Conservation (phyloP, 2,329 filamentous ascomycete species). For the Triangularia verruculosa region DNA sequence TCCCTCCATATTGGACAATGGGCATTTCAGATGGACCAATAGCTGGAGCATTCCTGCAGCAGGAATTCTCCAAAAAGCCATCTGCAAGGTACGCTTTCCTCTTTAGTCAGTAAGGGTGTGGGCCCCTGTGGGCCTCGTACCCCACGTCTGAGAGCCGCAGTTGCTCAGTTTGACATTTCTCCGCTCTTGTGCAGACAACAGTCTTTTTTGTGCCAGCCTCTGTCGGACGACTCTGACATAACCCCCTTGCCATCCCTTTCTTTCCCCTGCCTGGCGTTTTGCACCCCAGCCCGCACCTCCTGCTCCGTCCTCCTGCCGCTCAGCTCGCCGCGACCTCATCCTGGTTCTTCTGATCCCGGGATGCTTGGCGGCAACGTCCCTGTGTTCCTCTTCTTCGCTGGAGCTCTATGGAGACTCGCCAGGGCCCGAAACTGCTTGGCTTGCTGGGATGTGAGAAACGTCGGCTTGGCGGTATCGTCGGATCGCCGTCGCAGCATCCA, state of each 20-base stretch:
- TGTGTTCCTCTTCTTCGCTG: slow-evolving; percentile 4
- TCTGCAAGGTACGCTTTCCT: slow-evolving; percentile 18
- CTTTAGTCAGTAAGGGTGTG: slow-evolving; percentile 1
- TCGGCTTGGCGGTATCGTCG: slow-evolving; percentile 36
- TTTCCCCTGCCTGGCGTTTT: slow-evolving; percentile 39
- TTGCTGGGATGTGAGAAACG: slow-evolving; percentile 38
- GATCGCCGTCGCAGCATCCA: slow-evolving; percentile 24
- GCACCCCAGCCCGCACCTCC: slow-evolving; percentile 26
- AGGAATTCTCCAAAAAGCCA: background rate
- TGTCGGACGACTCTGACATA: slow-evolving; percentile 27
- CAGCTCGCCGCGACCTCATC: slow-evolving; percentile 9
- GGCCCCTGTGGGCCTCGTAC: background rate
- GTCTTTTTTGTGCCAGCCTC: slow-evolving; percentile 9
- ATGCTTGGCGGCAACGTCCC: slow-evolving; percentile 24
- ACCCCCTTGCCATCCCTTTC: slow-evolving; percentile 26
- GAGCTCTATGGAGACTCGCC: slow-evolving; percentile 5
- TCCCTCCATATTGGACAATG: background rate
- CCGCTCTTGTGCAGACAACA: background rate
- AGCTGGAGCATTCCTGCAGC: background rate
- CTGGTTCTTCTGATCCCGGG: slow-evolving; percentile 26
- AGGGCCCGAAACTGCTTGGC: slow-evolving; percentile 29
- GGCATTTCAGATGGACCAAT: background rate
- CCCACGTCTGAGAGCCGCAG: background rate
- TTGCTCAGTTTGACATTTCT: background rate
- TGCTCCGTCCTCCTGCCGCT: slow-evolving; percentile 22